Percentiles rank a stretch among this genome's conserved stretches.
Conservation (phyloP, 2,329 filamentous ascomycete genomes). For the Cadophora sp. region DNA sequence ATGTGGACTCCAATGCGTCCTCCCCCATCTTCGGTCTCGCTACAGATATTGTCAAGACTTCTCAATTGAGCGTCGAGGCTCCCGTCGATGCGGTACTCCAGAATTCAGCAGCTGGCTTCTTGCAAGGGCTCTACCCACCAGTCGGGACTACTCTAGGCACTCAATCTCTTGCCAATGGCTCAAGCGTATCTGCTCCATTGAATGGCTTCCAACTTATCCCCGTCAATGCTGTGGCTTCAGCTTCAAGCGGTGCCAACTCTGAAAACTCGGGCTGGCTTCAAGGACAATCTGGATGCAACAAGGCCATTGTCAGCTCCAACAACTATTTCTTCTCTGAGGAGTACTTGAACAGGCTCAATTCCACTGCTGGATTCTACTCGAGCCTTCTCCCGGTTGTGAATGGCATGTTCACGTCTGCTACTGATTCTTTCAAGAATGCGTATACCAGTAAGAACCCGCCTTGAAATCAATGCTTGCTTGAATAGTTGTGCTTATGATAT, state of each 20-base stretch:
- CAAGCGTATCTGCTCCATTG: slow-evolving; percentile 69
- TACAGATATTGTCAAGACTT: slow-evolving; percentile 67
- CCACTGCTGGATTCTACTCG: slow-evolving; percentile 66
- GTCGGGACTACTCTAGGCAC: slow-evolving; percentile 58
- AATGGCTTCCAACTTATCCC: slow-evolving; percentile 86
- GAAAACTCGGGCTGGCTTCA: slow-evolving; percentile 66
- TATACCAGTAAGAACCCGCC: slow-evolving; percentile 59
- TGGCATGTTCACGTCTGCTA: slow-evolving; percentile 53
- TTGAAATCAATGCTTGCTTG: too few species aligned
- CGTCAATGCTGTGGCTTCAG: slow-evolving; percentile 65
- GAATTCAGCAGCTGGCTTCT: slow-evolving; percentile 78
- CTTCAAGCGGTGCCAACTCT: slow-evolving; percentile 57
- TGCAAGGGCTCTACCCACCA: slow-evolving; percentile 88
- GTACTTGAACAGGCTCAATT: slow-evolving; percentile 52
- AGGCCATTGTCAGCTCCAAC: slow-evolving; percentile 60
- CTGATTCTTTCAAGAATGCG: slow-evolving; percentile 63
- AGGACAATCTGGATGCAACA: slow-evolving; percentile 62
- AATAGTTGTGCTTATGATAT: slow-evolving; percentile 12
- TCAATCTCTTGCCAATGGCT: slow-evolving; percentile 75
- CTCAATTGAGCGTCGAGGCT: slow-evolving; percentile 75
- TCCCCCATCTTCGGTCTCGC: slow-evolving; percentile 71
- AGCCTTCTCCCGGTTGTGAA: slow-evolving; percentile 61
- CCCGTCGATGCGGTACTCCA: slow-evolving; percentile 81
- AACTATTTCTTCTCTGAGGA: slow-evolving; percentile 57
- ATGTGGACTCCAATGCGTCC: slow-evolving; percentile 66